Evolutionary conservation across 2,329 filamentous ascomycete genomes (phyloP).

Genomic region (Beauveria varroae): DNA sequence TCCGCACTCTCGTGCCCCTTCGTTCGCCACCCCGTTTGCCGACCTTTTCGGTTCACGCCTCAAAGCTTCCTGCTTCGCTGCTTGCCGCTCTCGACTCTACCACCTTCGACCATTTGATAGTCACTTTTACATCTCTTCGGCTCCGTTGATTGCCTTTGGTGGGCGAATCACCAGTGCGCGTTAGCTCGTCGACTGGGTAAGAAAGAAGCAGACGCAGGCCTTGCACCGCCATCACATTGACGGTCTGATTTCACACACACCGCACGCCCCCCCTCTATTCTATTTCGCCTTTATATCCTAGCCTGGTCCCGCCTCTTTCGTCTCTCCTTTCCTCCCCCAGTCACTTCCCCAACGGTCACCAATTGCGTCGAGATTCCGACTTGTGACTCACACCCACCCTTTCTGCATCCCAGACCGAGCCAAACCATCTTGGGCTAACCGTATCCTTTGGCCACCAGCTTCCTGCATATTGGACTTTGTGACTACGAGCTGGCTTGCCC

Average conservation of each 20-base stretch:
- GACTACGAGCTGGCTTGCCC: constrained; percentile 18
- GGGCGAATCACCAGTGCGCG: constrained; percentile 6
- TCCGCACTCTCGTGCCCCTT: not conserved
- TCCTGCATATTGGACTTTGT: constrained; percentile 26
- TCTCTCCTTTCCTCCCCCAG: constrained; percentile 1
- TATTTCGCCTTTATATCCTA: not conserved
- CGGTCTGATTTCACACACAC: not conserved
- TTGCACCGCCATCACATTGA: not conserved
- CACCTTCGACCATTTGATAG: not conserved
- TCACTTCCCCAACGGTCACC: constrained; percentile 11
- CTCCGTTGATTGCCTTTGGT: not conserved
- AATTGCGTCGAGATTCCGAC: constrained; percentile 20
- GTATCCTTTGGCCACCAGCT: constrained; percentile 13
- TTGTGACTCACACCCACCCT: constrained; percentile 26
- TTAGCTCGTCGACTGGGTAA: constrained; percentile 7
- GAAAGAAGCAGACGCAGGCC: not conserved
- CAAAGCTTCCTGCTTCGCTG: not conserved
- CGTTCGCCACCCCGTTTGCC: constrained; percentile 6
- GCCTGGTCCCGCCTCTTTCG: not conserved
- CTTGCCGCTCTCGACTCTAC: not conserved
- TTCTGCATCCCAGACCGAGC: constrained; percentile 11
- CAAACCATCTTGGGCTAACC: constrained; percentile 14
- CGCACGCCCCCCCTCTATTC: constrained; percentile 8
- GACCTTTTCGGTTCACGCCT: not conserved
- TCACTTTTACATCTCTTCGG: not conserved